Percentiles rank a stretch among this genome's conserved stretches.
phyloP scores from a whole-genome alignment of 352 stramenopile species.

The Phytophthora citricola region DNA sequence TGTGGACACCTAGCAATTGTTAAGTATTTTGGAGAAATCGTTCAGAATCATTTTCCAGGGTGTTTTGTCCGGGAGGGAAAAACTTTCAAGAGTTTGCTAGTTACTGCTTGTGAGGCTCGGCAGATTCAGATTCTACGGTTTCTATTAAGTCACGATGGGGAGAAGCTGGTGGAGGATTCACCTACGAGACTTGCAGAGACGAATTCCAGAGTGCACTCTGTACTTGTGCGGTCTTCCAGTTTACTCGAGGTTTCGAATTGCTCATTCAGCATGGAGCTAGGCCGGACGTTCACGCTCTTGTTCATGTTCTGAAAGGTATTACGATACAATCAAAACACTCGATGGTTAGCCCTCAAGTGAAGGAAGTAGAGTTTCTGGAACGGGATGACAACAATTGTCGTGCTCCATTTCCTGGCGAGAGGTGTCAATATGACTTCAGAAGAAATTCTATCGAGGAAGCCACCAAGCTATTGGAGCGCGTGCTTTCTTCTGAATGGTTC shows the following conservation, averaged over 20 bases:
- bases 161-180: constrained; percentile 48
- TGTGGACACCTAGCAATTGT: constrained; percentile 56
- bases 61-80: constrained; percentile 54
- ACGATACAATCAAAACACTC: constrained; percentile 5
- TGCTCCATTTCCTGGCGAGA: constrained; percentile 22
- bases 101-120: constrained; percentile 44
- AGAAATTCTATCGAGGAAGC: constrained; percentile 24
- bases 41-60: constrained; percentile 52
- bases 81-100: constrained; percentile 51
- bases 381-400: neutral
- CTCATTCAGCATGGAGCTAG: constrained; percentile 40
- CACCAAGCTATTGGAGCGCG: constrained; percentile 35
- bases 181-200: constrained; percentile 34
- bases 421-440: constrained; percentile 28
- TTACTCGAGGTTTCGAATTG: constrained; percentile 49
- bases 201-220: constrained; percentile 54
- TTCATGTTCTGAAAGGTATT: constrained; percentile 41
- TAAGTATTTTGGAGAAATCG: constrained; percentile 44
- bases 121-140: constrained; percentile 47
- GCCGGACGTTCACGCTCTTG: constrained; percentile 45
- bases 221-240: constrained; percentile 43
- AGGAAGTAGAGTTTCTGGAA: constrained; percentile 23
- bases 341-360: constrained; percentile 9
- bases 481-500: constrained; percentile 26
- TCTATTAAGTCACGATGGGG: constrained; percentile 38